These are phyloP conservation scores for Fusarium miscanthi DNA, from an alignment of 2,329 filamentous ascomycete genomes.

Conservation along the genomic window DNA sequence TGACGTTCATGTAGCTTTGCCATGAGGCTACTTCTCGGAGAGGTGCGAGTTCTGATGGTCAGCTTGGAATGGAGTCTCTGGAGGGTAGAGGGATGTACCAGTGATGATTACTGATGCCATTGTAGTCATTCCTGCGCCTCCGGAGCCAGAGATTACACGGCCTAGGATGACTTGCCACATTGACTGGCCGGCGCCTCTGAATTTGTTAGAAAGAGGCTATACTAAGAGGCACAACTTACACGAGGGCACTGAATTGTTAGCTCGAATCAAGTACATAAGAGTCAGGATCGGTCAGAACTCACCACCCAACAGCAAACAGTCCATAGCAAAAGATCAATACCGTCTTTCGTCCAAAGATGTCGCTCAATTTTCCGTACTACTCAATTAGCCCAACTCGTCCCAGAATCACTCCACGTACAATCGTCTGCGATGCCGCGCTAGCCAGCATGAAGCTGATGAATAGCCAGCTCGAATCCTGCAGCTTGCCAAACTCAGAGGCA, in stretches of 20 bases:
- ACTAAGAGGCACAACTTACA: slow-evolving; percentile 12
- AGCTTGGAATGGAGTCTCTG: not conserved
- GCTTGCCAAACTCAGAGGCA: slow-evolving; percentile 68
- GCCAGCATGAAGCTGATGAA: slow-evolving; percentile 49
- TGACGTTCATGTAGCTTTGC: slow-evolving; percentile 65
- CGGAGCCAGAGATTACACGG: slow-evolving; percentile 63
- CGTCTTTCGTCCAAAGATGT: slow-evolving; percentile 45
- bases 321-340: slow-evolving; percentile 44
- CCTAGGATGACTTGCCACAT: slow-evolving; percentile 63
- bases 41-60: slow-evolving; percentile 58
- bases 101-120: slow-evolving; percentile 46
- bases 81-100: too few species aligned
- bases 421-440: slow-evolving; percentile 46
- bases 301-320: slow-evolving; percentile 52
- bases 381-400: not conserved
- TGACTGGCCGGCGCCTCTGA: slow-evolving; percentile 54
- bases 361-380: slow-evolving; percentile 50
- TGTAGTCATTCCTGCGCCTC: slow-evolving; percentile 62
- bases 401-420: not conserved
- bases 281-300: slow-evolving; percentile 20
- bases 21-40: slow-evolving; percentile 64
- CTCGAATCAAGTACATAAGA: too few species aligned
- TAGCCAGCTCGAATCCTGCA: slow-evolving; percentile 63
- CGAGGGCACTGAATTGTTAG: slow-evolving; percentile 18
- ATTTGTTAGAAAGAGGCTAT: not conserved